Base-by-base conservation (phyloP, 805 yeast species). In the Saccharomycopsis sp. region DNA sequence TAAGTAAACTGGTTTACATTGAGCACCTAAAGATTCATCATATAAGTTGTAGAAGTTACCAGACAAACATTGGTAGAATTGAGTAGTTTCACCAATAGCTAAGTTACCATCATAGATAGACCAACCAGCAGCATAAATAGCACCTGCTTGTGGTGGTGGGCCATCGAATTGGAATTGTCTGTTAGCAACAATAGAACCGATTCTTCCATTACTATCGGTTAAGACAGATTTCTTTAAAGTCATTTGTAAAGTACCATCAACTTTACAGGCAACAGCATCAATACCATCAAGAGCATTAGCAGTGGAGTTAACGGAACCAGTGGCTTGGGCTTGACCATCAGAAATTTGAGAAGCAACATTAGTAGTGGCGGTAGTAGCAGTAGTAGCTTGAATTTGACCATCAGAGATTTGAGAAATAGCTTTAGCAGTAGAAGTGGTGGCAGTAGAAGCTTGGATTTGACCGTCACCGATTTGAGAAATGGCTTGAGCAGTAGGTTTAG, bases 131-230 rank as follows among this genome's bases (percentile, higher is more conserved):
- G 82, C 79, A 53, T 69, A 72, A 51, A 74, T 66, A 37, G 79
- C 65, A 54, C 79, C 80, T 26, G 77, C 81, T 66, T 78, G 85
- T 50, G 85, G 84, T 58, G 83, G 79, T 44, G 83, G 83, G 53
- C 84, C 84, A 57, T 79, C 84, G 56, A 76, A 77, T 63, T 77
- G 85, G 71, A 78, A 76, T 63, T 79, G 86, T 64, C 78, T 67
- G 74, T 76, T 77, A 36, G 83, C 70, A 44, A 78, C 85, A 58
- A 78, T 75, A 37, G 84, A 70, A 49, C 85, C 85, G 49, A 78
- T 60, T 69, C 86, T 74, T 34, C 77, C 79, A 48, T 63, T 52
- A 21, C 67, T 49, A 51, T 78, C 86, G 25, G 59, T 66, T 52
- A 79, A 65, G 37, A 73, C 55, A 47, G 76, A 63, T 17, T 54